Percentiles rank a stretch among this genome's conserved stretches.
Evolutionary conservation across 2,329 filamentous ascomycete species (phyloP).

Genomic region (Aspergillus sojae): DNA sequence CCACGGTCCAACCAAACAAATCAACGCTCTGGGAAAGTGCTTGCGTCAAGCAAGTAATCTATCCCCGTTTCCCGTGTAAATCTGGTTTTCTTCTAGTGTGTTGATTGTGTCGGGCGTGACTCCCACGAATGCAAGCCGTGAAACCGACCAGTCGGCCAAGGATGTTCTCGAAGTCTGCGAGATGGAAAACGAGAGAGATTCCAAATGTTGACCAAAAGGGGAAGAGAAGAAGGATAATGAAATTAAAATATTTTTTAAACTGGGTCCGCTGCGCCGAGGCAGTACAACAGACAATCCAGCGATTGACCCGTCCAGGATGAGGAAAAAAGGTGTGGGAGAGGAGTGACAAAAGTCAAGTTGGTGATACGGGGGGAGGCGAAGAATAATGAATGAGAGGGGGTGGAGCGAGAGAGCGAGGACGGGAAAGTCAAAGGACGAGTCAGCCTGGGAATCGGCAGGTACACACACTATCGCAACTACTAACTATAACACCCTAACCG

Average conservation of each 20-base stretch:
- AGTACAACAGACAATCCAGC: conserved; percentile 1
- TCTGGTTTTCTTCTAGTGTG: not conserved
- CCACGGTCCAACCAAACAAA: not conserved
- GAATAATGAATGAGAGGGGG: conserved; percentile 2
- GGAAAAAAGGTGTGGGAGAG: conserved; percentile 1
- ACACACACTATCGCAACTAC: conserved; percentile 8
- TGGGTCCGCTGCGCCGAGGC: not conserved
- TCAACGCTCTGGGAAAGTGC: not conserved
- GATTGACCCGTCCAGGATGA: not conserved
- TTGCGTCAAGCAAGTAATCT: not conserved
- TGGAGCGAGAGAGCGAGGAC: conserved; percentile 14
- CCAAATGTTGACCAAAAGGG: not conserved
- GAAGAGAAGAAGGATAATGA: not conserved
- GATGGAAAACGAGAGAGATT: not conserved
- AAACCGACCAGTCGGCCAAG: conserved; percentile 1
- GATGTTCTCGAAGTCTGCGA: not conserved
- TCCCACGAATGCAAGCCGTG: not conserved
- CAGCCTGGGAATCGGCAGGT: conserved; percentile 15
- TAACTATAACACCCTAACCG: conserved; percentile 1
- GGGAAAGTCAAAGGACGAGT: conserved; percentile 3
- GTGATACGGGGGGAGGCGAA: not conserved
- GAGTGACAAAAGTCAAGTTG: conserved; percentile 4
- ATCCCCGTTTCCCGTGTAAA: no score
- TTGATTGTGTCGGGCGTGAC: not conserved
- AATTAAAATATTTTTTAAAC: not conserved